Evolutionary conservation across 73 alveolate species (phyloP), one percentile per base, ranked within the genome.

Genomic region (Urostyla sp.): DNA sequence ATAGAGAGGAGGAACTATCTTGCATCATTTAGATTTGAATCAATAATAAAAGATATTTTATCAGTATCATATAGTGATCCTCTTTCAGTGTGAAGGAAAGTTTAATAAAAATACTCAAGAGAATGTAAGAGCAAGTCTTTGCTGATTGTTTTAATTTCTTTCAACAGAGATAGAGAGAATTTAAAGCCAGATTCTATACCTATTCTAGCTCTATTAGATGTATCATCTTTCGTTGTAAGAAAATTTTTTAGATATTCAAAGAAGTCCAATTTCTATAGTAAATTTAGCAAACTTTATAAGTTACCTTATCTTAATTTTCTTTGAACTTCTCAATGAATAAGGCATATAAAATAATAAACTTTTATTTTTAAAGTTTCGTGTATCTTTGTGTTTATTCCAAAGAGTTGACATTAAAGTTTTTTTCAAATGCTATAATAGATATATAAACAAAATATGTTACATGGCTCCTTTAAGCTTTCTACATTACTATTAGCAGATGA

Each of bases 401-500:
- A 10, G 90, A 60, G 72, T 43, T 45, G 26, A 80, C 90, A 16
- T 74, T 72, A 54, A 83, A 60, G 48, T 15, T 56, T 53, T 83
- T 55, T 50, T 72, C 82, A 23, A 16, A 63, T 34, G 67, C 79
- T 53, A 38, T 46, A 69, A 16, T 18, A 31, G 55, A 24, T 61
- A 18, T 28, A 53, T 7, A 20, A 54, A 24, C 28, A 26, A 60
- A 13, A 6, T 69, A 7, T 24, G 24, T 73, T 83, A 83, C 91
- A 31, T 43, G 91, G 91, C 34, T 83, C 91, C 38, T 83, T 83
- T 11, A 83, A 82, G 20, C 55, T 66, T 30, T 83, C 91, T 21
- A 72, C 56, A 66, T 72, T 69, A 67, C 84, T 72, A 38, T 72
- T 82, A 0, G 91, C 87, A 0, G 91, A 72, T 10, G 87, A 55